phyloP scores from a whole-genome alignment of 78 protist genomes.

The Guillardia theta region DNA sequence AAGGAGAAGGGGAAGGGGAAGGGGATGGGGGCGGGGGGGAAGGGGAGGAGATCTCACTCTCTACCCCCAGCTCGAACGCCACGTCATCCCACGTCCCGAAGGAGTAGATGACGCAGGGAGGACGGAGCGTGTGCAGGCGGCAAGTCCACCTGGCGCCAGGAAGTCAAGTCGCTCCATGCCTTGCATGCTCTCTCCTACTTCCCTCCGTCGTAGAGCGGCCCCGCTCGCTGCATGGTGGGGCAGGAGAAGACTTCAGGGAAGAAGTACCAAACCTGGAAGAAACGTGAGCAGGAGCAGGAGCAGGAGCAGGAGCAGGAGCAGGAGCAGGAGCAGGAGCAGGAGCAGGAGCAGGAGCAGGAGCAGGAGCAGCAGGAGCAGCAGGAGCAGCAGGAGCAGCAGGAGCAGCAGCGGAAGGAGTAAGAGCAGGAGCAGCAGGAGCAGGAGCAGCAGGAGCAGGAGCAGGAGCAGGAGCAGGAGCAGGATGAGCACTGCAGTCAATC shows the following conservation, averaged over 20 bases:
- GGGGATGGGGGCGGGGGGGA: not conserved
- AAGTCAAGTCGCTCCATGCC: too few relatives aligned
- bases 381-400: not conserved
- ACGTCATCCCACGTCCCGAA: slow-evolving; percentile 10
- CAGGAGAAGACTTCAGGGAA: not conserved
- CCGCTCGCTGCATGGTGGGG: not conserved
- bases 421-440: not conserved
- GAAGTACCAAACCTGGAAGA: not conserved
- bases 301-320: not conserved
- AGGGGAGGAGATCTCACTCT: not conserved
- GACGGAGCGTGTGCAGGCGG: not conserved
- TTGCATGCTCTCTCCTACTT: too few relatives aligned
- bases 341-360: not conserved
- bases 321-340: not conserved
- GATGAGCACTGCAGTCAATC: too few relatives aligned
- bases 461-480: too few relatives aligned
- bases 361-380: not conserved
- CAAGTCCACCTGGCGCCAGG: not conserved
- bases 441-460: not conserved
- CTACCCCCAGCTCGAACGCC: not conserved
- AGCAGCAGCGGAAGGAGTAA: not conserved
- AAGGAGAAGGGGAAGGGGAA: not conserved
- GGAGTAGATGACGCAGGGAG: not conserved
- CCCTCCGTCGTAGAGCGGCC: not conserved
- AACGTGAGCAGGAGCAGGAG: not conserved